phyloP scores from a whole-genome alignment of 2,329 filamentous ascomycete species.

The Clarireedia hainanense region DNA sequence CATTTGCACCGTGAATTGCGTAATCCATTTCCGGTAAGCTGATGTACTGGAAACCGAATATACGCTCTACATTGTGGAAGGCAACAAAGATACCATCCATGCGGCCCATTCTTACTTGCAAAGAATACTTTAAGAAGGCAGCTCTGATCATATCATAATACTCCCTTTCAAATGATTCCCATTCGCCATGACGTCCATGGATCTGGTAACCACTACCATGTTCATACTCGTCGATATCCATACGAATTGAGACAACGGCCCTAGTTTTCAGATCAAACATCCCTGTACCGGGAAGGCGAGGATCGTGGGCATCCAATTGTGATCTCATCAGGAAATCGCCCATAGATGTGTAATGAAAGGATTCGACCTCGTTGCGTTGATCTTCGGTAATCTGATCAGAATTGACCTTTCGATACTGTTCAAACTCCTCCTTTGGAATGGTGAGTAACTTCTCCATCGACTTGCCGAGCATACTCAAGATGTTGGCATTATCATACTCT shows the following conservation, averaged over 20 bases:
- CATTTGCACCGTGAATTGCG: constrained; percentile 72
- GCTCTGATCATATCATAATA: constrained; percentile 95
- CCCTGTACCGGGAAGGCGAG: constrained; percentile 77
- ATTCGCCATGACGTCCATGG: constrained; percentile 63
- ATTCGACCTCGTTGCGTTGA: constrained; percentile 63
- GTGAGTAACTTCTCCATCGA: constrained; percentile 96
- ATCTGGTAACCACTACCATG: constrained; percentile 84
- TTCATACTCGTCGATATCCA: constrained; percentile 68
- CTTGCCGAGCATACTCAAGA: constrained; percentile 86
- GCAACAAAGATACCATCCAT: constrained; percentile 99
- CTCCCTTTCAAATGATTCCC: constrained; percentile 89
- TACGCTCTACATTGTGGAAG: constrained; percentile 88
- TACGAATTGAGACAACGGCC: constrained; percentile 84
- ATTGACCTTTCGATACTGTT: constrained; percentile 67
- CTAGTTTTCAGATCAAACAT: constrained; percentile 97
- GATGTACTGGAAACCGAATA: constrained; percentile 97
- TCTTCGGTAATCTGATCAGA: constrained; percentile 63
- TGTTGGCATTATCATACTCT: constrained; percentile 74
- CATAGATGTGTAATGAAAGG: constrained; percentile 80
- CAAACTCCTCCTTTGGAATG: constrained; percentile 71
- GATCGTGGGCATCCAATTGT: constrained; percentile 85
- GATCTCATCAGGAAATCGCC: constrained; percentile 91
- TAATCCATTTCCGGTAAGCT: constrained; percentile 78
- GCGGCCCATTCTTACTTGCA: constrained; percentile 92
- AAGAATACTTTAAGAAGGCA: constrained; percentile 91